These are phyloP conservation scores for Cicer cuneatum DNA, from an alignment of 306 rosid genomes.

Conservation along the genomic window DNA sequence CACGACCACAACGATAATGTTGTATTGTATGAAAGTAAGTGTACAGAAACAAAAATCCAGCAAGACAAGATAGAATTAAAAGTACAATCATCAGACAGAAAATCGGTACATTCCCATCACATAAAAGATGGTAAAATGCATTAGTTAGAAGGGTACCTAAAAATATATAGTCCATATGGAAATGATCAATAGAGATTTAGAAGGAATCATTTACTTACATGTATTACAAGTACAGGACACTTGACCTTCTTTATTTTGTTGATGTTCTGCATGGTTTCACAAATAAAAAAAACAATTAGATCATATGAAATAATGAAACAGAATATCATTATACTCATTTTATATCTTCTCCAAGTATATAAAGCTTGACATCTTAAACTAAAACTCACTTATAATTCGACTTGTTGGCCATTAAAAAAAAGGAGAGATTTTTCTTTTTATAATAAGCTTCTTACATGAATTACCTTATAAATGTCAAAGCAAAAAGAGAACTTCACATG, in stretches of 20 bases:
- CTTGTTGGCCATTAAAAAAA: constrained; percentile 14
- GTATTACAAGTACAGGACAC: constrained; percentile 97
- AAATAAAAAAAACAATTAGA: constrained; percentile 12
- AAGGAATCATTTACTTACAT: constrained; percentile 65
- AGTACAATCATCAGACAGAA: neutral
- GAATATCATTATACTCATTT: constrained; percentile 1
- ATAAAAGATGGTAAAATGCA: too few relatives aligned
- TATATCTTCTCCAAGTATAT: neutral
- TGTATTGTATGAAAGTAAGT: neutral
- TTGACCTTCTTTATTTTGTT: constrained; percentile 94
- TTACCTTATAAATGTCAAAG: constrained; percentile 94
- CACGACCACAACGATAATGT: neutral
- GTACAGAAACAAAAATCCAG: neutral
- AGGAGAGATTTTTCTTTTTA: neutral
- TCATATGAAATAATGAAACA: constrained; percentile 35
- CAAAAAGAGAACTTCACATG: constrained; percentile 87
- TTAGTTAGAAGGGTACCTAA: neutral
- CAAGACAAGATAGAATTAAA: neutral
- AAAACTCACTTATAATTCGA: constrained; percentile 10
- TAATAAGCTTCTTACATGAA: neutral
- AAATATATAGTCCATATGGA: neutral
- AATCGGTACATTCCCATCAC: neutral
- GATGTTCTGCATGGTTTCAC: constrained; percentile 71
- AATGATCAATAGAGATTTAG: neutral
- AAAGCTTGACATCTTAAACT: constrained; percentile 9